Evolutionary conservation across 176 grass and related monocot genomes (phyloP).

Genomic region (Zea mays): Zm-B73-REFERENCE-NAM-5.0 NC_050104.1:29218001-29218500

Average conservation of each 20-base stretch:
- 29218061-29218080: background rate
- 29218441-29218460: constrained; percentile 37
- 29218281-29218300: constrained; percentile 32
- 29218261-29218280: constrained; percentile 19
- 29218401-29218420: constrained; percentile 86
- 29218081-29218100: background rate
- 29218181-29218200: background rate
- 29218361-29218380: constrained; percentile 78
- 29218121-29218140: background rate
- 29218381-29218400: constrained; percentile 90
- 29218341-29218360: constrained; percentile 90
- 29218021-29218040: background rate
- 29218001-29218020: background rate
- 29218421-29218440: constrained; percentile 91
- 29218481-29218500: background rate
- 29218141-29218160: background rate
- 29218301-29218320: constrained; percentile 53
- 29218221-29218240: background rate
- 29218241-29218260: background rate
- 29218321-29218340: constrained; percentile 98
- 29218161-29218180: background rate
- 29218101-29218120: background rate
- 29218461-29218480: background rate
- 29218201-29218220: background rate
- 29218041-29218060: background rate